Percentiles rank a stretch among this genome's conserved stretches.
Conservation (phyloP, 768 basidiomycete species). For the Lactifluus subvellereus region DNA sequence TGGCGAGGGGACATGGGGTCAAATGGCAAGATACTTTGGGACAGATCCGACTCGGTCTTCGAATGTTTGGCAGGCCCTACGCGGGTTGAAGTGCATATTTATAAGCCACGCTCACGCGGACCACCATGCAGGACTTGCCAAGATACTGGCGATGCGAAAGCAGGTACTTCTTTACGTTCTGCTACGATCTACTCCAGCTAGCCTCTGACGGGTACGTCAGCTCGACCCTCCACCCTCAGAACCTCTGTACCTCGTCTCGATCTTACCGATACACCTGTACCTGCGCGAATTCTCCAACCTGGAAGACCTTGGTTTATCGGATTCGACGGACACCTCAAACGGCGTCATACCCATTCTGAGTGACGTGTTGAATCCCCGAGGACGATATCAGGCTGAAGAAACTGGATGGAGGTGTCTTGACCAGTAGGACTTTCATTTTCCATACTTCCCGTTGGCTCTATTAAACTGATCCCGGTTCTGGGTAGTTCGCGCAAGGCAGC, state of each 20-base stretch:
- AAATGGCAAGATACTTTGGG: constrained; percentile 75
- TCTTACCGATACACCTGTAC: constrained; percentile 53
- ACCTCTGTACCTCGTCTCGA: constrained; percentile 67
- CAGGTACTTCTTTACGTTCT: constrained; percentile 41
- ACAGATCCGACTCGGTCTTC: constrained; percentile 32
- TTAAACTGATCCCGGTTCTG: not conserved
- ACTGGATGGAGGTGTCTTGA: constrained; percentile 1
- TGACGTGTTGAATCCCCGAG: constrained; percentile 15
- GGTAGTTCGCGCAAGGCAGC: constrained; percentile 19
- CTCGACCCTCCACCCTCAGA: constrained; percentile 53
- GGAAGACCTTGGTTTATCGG: constrained; percentile 59
- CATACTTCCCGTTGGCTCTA: not conserved
- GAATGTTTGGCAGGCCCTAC: constrained; percentile 53
- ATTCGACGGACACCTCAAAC: constrained; percentile 34
- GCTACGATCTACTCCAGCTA: not conserved
- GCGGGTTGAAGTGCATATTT: constrained; percentile 74
- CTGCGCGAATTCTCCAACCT: constrained; percentile 68
- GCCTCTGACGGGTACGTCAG: constrained; percentile 34
- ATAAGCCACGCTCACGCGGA: constrained; percentile 90
- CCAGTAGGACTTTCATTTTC: constrained; percentile 6
- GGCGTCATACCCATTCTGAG: constrained; percentile 49
- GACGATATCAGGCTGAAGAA: not conserved
- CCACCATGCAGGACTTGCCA: constrained; percentile 81
- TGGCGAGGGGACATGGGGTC: constrained; percentile 92
- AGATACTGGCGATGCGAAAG: constrained; percentile 64